phyloP scores from a whole-genome alignment of 805 yeast genomes.

The Jamesozyma spencerorum region DNA sequence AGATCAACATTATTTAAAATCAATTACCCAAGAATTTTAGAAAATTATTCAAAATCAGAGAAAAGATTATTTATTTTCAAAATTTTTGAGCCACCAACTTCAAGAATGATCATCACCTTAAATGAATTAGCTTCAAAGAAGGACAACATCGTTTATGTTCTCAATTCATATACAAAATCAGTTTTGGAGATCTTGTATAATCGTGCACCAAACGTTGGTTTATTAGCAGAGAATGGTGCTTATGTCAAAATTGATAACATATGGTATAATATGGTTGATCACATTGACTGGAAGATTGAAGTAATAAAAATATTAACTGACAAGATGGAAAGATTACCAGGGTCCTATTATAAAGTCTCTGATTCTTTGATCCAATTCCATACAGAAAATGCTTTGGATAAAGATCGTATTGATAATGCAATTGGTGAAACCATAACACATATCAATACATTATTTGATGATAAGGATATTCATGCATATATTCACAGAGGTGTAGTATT shows the following conservation, averaged over 20 bases:
- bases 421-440: conserved; percentile 82
- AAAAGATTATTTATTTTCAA: conserved; percentile 40
- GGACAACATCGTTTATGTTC: conserved; percentile 52
- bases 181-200: conserved; percentile 62
- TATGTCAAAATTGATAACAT: conserved; percentile 47
- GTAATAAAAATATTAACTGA: conserved; percentile 29
- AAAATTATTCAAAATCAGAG: conserved; percentile 24
- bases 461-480: conserved; percentile 65
- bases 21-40: conserved; percentile 20
- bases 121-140: conserved; percentile 51
- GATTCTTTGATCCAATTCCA: conserved; percentile 72
- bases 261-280: conserved; percentile 59
- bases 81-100: conserved; percentile 47
- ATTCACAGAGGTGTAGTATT: conserved; percentile 58
- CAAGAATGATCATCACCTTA: conserved; percentile 48
- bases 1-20: conserved; percentile 28
- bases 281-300: conserved; percentile 35
- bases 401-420: conserved; percentile 53
- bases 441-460: conserved; percentile 64
- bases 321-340: conserved; percentile 67
- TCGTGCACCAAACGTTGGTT: conserved; percentile 60
- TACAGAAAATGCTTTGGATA: conserved; percentile 55
- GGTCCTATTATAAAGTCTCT: conserved; percentile 59
- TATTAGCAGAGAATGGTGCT: conserved; percentile 88
- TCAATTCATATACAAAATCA: conserved; percentile 53